These are phyloP conservation scores for Leccinum pachyderme DNA, from an alignment of 1,284 basidiomycete genomes.

Conservation along the genomic window DNA sequence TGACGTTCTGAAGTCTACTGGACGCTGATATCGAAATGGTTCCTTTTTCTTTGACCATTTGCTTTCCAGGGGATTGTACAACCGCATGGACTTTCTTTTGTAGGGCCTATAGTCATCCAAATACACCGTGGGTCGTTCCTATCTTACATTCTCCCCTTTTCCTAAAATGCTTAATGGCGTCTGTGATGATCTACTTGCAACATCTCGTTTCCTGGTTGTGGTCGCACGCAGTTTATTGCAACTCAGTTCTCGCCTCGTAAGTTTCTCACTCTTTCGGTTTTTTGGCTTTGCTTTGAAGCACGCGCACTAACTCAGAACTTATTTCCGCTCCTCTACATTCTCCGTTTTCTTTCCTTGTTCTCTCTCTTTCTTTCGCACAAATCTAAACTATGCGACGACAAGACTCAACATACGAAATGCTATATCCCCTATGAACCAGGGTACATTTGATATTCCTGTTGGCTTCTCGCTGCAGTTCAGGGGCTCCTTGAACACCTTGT, in stretches of 20 bases:
- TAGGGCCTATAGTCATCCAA: background rate
- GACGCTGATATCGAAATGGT: background rate
- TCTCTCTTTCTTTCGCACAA: background rate
- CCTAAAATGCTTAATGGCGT: background rate
- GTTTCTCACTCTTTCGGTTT: background rate
- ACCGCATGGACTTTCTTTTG: background rate
- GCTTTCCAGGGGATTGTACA: background rate
- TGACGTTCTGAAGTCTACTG: background rate
- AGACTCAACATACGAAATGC: too few relatives aligned
- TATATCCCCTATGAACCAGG: too few relatives aligned
- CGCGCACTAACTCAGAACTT: background rate
- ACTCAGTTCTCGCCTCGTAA: background rate
- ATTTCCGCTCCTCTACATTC: background rate
- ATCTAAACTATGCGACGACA: background rate
- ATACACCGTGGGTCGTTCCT: background rate
- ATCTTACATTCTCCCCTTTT: background rate
- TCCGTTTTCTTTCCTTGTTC: background rate
- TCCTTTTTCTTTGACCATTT: background rate
- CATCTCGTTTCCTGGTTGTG: background rate
- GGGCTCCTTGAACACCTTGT: too few relatives aligned
- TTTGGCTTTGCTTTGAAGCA: background rate
- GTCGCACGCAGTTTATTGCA: background rate
- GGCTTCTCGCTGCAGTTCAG: too few relatives aligned
- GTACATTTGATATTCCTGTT: too few relatives aligned
- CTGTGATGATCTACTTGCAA: background rate